A percentile compares a stretch with the other conserved stretches of the same genome.
phyloP scores from a whole-genome alignment of 768 basidiomycete species.

The Russula sp. region DNA sequence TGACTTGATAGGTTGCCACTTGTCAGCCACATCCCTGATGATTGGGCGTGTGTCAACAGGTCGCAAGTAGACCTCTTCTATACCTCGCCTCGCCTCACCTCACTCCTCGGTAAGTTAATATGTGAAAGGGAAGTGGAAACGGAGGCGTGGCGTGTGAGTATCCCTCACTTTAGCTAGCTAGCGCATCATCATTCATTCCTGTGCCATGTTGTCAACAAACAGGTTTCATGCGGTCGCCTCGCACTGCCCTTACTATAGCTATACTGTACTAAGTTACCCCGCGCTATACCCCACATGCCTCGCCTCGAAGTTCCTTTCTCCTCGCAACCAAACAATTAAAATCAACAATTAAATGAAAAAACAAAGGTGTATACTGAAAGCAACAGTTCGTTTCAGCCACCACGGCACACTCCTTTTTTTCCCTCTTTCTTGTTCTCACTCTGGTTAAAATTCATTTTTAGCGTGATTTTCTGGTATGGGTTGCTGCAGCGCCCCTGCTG shows the following conservation, averaged over 20 bases:
- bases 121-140: conserved; percentile 1
- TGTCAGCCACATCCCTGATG: background rate
- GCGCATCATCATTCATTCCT: conserved; percentile 5
- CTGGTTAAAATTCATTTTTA: conserved; percentile 10
- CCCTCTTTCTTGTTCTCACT: conserved; percentile 19
- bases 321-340: conserved; percentile 17
- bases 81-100: conserved; percentile 20
- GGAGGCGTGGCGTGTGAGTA: conserved; percentile 6
- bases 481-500: background rate
- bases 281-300: conserved; percentile 26
- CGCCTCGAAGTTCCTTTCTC: background rate
- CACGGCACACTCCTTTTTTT: background rate
- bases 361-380: conserved; percentile 19
- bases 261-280: conserved; percentile 4
- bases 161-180: background rate
- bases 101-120: background rate
- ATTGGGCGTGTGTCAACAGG: background rate
- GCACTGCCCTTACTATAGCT: too few species aligned
- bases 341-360: background rate
- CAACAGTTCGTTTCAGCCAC: conserved; percentile 19
- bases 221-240: conserved; percentile 10
- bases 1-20: conserved; percentile 6
- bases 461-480: background rate
- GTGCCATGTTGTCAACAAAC: background rate
- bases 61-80: background rate